Base-by-base conservation (phyloP, 1,284 basidiomycete genomes). In the Vanrija sp. region DNA sequence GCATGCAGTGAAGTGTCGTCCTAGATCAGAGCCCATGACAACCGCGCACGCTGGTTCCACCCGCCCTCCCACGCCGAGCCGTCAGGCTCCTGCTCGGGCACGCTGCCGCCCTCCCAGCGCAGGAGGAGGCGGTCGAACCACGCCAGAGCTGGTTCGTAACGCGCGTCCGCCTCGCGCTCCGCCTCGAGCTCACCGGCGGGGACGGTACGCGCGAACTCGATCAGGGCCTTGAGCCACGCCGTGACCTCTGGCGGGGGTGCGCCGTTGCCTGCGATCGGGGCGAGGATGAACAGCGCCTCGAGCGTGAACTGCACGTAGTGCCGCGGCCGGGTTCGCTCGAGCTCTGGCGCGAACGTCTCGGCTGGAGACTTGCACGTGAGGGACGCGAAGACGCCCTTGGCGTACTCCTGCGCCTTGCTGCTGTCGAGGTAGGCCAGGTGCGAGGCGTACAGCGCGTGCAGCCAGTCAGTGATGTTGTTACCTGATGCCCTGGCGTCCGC, bases 221-320 rank as follows among this genome's bases (percentile, higher is more conserved):
- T 48, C 3, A 65, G 44, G 2, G n/a, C 38, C 0, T 23, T 24
- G 2, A 69, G 56, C 47, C 59, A 65, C 4, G 10, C 25, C 8
- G 53, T 39, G 8, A 49, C 14, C 4, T 22, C 15, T 10, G 56
- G 42, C 0, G 56, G 49, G 3, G 50, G 41, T 3, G 9, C 19
- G n/a, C 43, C 49, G 43, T 24, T 20, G 14, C 49, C 41, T 12
- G 47, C 36, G 12, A 60, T 56, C 24, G 47, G 36, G 3, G 61
- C 63, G 24, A 71, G 45, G 41, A 69, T 43, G 59, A 67, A 66
- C 1, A 62, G 44, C 12, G 67, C 55, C 47, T 71, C 67, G 20
- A 71, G 57, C 19, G 59, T 49, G 59, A 69, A 69, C 23, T 68
- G 54, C 18, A 57, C 53, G 49, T 66, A 66, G 47, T 71, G 69